Base-by-base conservation (phyloP, 768 basidiomycete species). In the Tricholomella constricta region DNA sequence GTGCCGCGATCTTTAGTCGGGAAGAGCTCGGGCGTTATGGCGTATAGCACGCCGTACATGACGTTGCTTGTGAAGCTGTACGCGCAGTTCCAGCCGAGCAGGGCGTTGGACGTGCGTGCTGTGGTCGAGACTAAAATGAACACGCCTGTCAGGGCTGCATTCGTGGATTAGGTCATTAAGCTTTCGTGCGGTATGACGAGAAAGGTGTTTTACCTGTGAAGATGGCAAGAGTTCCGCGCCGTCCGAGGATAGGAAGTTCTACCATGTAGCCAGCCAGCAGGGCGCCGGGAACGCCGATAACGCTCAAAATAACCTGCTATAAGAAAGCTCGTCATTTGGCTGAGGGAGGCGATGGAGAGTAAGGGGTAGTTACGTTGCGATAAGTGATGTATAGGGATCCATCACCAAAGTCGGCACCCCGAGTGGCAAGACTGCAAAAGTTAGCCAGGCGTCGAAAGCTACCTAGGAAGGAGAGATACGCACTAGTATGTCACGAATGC, bases 51-150 rank as follows among this genome's bases (percentile, higher is more conserved):
- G 6, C 88, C 86, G 45, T 86, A 89, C 87, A 89, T 89, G 56
- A 85, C 81, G 60, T 84, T 85, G 48, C 80, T 83, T 56, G 69
- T 77, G 63, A 86, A 86, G n/a, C 72, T 76, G 57, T 87, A 88
- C 8, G 80, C 87, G 62, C 88, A 91, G 68, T 91, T 90, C 89
- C 89, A 91, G 42, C 83, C 89, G 22, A 91, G 75, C 36, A 91
- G 76, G 23, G 80, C 76, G 54, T 85, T 75, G 7, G 85, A 88
- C 53, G 78, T 83, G 59, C 81, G 78, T 26, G 89, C 79, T n/a
- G 88, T 90, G 40, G 89, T 91, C 27, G 80, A 84, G 57, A 78
- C 84, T 62, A 88, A 85, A 41, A 93, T 78, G 72, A 91, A 91
- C 11, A 76, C 77, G 14, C 88, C 89, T 10, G 89, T 91, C 61